phyloP scores from a whole-genome alignment of 257 asterid species.

The Perilla frutescens region DNA sequence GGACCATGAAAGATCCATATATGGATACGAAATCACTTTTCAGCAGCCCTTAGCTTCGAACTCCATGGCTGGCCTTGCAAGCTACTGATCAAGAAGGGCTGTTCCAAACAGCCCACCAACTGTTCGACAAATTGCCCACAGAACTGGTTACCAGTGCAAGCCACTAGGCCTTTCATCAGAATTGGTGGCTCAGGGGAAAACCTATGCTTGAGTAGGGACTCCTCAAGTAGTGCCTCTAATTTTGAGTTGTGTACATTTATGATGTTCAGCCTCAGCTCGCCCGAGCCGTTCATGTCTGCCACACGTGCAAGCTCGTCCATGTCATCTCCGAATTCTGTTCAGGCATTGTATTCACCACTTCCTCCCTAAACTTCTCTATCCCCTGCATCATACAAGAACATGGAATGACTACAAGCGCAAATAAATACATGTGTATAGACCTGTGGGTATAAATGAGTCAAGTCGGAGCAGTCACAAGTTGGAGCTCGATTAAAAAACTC shows the following conservation, averaged over 20 bases:
- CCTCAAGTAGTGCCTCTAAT: constrained; percentile 60
- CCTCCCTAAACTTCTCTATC: constrained; percentile 82
- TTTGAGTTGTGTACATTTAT: constrained; percentile 68
- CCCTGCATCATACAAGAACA: constrained; percentile 53
- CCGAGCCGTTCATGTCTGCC: constrained; percentile 78
- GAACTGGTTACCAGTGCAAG: constrained; percentile 96
- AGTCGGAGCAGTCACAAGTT: no score
- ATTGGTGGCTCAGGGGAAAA: constrained; percentile 81
- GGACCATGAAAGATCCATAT: no score
- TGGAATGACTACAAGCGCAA: no score
- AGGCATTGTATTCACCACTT: constrained; percentile 89
- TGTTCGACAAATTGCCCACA: constrained; percentile 60
- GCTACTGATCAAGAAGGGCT: no score
- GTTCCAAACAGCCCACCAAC: no score
- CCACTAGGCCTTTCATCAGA: constrained; percentile 84
- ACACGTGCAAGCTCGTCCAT: constrained; percentile 92
- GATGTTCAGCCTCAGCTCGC: constrained; percentile 89
- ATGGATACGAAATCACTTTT: no score
- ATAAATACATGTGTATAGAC: no score
- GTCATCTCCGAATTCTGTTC: constrained; percentile 61
- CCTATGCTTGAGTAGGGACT: constrained; percentile 58
- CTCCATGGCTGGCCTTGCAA: no score
- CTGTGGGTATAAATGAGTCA: no score
- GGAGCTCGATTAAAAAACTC: no score
- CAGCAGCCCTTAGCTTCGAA: no score